phyloP scores from a whole-genome alignment of 2,329 filamentous ascomycete genomes.

The Fusarium austroafricanum region DNA sequence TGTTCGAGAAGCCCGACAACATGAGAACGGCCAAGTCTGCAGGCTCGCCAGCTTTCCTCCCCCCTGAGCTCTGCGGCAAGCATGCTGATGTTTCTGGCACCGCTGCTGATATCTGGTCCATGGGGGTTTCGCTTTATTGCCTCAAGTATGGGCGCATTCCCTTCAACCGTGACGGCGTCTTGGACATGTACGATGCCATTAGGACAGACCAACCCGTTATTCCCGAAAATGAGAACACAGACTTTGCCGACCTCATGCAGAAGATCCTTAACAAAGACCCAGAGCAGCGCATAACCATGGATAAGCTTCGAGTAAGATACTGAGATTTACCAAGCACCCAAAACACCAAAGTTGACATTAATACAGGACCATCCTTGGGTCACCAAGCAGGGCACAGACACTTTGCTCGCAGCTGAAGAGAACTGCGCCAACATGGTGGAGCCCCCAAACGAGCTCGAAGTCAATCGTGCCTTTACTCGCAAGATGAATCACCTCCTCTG shows the following conservation, averaged over 20 bases:
- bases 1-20: conserved; percentile 86
- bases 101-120: conserved; percentile 97
- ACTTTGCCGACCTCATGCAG: conserved; percentile 79
- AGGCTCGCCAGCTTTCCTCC: conserved; percentile 93
- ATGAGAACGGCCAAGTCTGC: conserved; percentile 96
- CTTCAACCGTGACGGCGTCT: conserved; percentile 80
- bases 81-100: conserved; percentile 90
- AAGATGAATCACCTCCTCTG: conserved; percentile 89
- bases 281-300: conserved; percentile 83
- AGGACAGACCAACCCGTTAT: conserved; percentile 74
- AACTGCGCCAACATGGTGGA: conserved; percentile 86
- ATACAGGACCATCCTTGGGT: conserved; percentile 91
- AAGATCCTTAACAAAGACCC: conserved; percentile 88
- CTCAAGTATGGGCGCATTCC: conserved; percentile 89
- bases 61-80: conserved; percentile 89
- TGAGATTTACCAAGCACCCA: not conserved
- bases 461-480: conserved; percentile 89
- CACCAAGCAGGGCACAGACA: conserved; percentile 81
- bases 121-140: conserved; percentile 96
- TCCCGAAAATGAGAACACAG: conserved; percentile 70
- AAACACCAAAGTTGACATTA: conserved; percentile 9
- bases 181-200: conserved; percentile 93
- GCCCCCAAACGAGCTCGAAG: conserved; percentile 87
- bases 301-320: conserved; percentile 77
- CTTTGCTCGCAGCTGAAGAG: conserved; percentile 82